Evolutionary conservation across 768 basidiomycete species (phyloP), one percentile per base, ranked within the genome.

Genomic region (Solioccasus polychromus): DNA sequence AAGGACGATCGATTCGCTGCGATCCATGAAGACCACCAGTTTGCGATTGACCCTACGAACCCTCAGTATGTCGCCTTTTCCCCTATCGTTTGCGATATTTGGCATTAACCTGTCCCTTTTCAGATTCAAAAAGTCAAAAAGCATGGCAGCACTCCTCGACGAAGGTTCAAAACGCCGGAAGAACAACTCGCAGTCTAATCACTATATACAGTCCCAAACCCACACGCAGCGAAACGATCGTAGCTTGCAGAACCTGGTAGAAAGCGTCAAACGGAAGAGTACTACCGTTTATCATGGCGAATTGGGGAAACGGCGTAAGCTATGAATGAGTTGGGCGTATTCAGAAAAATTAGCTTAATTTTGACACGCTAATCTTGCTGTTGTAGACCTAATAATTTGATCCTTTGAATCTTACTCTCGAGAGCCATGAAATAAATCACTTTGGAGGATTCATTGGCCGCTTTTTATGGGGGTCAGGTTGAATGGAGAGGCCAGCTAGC

Each of bases 1-100:
- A 77, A 78, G 55, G 96, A 99, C 59, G 79, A 84, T 9, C 85
- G 96, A 14, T 98, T 98, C 75, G 80, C 80, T 60, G 84, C 78
- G 18, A 60, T 98, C 35, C 88, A 92, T 57, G 91, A 96, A 55
- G 87, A 97, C 59, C 83, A 90, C 57, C 79, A 84, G 25, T 98
- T 90, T 53, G 94, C 95, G 0, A 93, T 99, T 53, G 96, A 99
- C 66, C 95, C 96, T 17, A 88, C 81, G 42, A 89, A 97, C 68
- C 92, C 95, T 62, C 89, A 84, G 95, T 96, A 60, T 53, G 92
- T 76, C 15, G 1, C 19, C 24, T 45, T 30, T 26, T 35, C 15
- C 35, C 22, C 24, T 36, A 18, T 17, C 4, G 2, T 9, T 11
- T 34, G 17, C 10, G 8, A 8, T 12, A 19, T 26, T 24, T 37